phyloP scores from a whole-genome alignment of 331 rosid genomes.

The Pyracantha coccinea region DNA sequence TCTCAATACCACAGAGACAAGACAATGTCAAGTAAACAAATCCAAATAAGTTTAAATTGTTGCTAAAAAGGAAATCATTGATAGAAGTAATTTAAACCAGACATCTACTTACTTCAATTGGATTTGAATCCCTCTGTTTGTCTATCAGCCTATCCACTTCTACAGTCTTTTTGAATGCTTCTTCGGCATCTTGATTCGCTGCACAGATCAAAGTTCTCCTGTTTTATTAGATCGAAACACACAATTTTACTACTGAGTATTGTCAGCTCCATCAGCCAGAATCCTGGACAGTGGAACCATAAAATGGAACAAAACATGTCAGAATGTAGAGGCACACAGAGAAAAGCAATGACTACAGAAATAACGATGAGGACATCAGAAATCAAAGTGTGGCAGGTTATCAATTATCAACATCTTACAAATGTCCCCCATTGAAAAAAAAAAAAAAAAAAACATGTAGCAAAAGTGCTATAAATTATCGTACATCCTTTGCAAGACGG shows the following conservation, averaged over 20 bases:
- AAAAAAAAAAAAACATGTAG: too few relatives aligned
- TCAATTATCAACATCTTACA: too few relatives aligned
- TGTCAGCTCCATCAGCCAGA: constrained; percentile 18
- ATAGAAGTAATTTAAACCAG: constrained; percentile 6
- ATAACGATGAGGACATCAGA: too few relatives aligned
- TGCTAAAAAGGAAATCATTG: not conserved
- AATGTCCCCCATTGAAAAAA: too few relatives aligned
- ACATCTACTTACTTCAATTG: constrained; percentile 41
- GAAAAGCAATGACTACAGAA: not conserved
- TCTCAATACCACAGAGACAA: not conserved
- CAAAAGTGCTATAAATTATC: too few relatives aligned
- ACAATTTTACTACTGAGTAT: constrained; percentile 41
- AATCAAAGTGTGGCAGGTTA: too few relatives aligned
- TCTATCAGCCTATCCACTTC: constrained; percentile 84
- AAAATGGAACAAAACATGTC: not conserved
- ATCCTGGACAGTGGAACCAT: not conserved
- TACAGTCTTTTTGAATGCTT: constrained; percentile 80
- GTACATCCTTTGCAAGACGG: too few relatives aligned
- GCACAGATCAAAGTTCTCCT: constrained; percentile 93
- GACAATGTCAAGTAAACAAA: not conserved
- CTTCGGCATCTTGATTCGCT: constrained; percentile 84
- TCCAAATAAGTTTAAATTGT: not conserved
- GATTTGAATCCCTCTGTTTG: constrained; percentile 60
- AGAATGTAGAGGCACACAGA: not conserved
- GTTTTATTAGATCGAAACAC: constrained; percentile 69